Evolutionary conservation across 495 filamentous ascomycete species (phyloP).

Genomic region (Beverwykella pulmonaria): DNA sequence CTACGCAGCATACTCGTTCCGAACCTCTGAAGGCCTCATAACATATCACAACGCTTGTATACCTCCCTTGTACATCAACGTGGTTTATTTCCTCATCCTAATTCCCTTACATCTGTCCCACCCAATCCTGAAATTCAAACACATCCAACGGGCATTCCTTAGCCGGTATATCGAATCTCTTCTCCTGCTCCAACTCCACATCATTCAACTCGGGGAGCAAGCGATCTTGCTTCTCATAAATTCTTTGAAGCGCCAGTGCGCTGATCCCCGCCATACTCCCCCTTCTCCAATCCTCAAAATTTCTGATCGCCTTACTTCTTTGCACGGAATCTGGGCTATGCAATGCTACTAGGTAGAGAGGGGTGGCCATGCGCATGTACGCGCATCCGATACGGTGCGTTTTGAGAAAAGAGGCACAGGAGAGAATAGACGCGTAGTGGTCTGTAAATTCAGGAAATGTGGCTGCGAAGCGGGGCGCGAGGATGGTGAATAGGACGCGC

Average conservation of each 20-base stretch:
- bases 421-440: conserved; percentile 1
- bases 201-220: too few species aligned
- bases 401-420: conserved; percentile 8
- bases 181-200: too few species aligned
- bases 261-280: conserved; percentile 26
- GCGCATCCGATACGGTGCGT: conserved; percentile 22
- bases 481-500: conserved; percentile 9
- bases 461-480: conserved; percentile 11
- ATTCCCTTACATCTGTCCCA: too few species aligned
- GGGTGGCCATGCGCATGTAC: conserved; percentile 30
- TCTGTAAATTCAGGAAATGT: conserved; percentile 17
- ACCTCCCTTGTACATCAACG: too few species aligned
- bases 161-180: too few species aligned
- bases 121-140: too few species aligned
- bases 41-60: too few species aligned
- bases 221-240: neutral
- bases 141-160: too few species aligned
- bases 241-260: conserved; percentile 14
- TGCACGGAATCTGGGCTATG: conserved; percentile 8
- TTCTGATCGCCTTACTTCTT: neutral
- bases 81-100: too few species aligned
- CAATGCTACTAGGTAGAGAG: conserved; percentile 20
- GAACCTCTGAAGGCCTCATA: too few species aligned
- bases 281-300: conserved; percentile 18
- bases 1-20: too few species aligned